Base-by-base conservation (phyloP, 2,329 filamentous ascomycete genomes). In the Penicillium sp. region DNA sequence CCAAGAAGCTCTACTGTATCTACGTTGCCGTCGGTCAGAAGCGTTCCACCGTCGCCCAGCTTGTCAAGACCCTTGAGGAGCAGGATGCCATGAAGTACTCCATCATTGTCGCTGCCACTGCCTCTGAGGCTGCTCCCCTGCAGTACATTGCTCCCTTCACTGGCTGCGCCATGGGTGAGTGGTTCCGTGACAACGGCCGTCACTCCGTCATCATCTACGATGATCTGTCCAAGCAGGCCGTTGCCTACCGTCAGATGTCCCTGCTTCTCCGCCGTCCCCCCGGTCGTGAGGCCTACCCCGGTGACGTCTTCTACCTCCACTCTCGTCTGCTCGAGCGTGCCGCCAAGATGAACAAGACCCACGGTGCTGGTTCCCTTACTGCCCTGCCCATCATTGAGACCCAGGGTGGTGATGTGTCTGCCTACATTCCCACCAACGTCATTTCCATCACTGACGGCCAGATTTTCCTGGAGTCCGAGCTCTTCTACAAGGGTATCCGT, bases 401-500 rank as follows among this genome's bases (percentile, higher is more conserved):
- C 76, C 94, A 97, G 85, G 94, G 94, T 85, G 94, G 94, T 90
- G 94, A 99, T 81, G 94, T 99, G 74, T 97, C 94, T 69, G 94
- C 94, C 69, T 99, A 97, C 81, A 97, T 99, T 85, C 94, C 94
- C 71, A 99, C 94, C 81, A 99, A 97, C 85, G 94, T 97, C 81
- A 99, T 99, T 86, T 97, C 93, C 77, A 99, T 99, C 75, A 99
- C 94, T 70, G 94, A 97, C 73, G 94, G 94, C 62, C 94, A 99
- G 83, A 97, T 99, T 80, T 99, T 99, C 90, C 85, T 99, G 83
- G 94, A 99, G 82, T 80, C 93, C 67, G 94, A 99, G 80, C 85
- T 97, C 64, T 99, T 97, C 89, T 97, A 96, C 90, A 99, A 99
- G 90, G 94, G 94, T 95, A 82, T 99, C 80, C 93, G 94, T 75